phyloP scores from a whole-genome alignment of 2,329 filamentous ascomycete species.

The Coniochaeta ligniaria region DNA sequence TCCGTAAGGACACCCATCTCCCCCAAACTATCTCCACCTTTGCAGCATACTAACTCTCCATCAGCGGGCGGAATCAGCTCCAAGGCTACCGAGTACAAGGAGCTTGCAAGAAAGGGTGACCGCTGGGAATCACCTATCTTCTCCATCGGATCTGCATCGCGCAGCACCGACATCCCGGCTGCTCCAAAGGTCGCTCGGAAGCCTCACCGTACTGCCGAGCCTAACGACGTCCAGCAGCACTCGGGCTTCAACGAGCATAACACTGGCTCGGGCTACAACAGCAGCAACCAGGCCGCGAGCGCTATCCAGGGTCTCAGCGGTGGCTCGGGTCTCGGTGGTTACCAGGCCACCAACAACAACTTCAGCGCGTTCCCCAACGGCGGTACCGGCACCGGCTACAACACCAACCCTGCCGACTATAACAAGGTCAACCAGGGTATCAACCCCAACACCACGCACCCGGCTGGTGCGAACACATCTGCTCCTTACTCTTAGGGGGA shows the following conservation, averaged over 20 bases:
- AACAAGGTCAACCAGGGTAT: not conserved
- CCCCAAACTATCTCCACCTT: no score
- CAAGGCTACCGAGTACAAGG: constrained; percentile 91
- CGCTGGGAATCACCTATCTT: constrained; percentile 95
- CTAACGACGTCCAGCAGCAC: constrained; percentile 1
- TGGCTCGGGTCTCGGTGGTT: not conserved
- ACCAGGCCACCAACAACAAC: not conserved
- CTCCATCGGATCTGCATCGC: constrained; percentile 69
- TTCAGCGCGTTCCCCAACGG: not conserved
- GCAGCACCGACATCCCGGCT: constrained; percentile 65
- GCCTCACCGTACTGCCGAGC: constrained; percentile 19
- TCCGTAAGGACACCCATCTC: constrained; percentile 74
- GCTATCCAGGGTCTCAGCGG: not conserved
- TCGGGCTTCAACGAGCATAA: not conserved
- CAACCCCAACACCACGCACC: not conserved
- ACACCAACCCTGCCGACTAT: not conserved
- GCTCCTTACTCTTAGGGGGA: constrained; percentile 1
- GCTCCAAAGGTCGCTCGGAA: constrained; percentile 45
- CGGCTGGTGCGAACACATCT: not conserved
- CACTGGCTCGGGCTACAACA: not conserved
- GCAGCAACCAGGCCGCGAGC: not conserved
- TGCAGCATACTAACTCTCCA: no score
- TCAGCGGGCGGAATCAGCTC: constrained; percentile 82
- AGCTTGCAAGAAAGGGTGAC: constrained; percentile 80
- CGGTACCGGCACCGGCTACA: not conserved